Evolutionary conservation across 2,329 filamentous ascomycete genomes (phyloP).

Genomic region (Coniochaeta hoffmannii): DNA sequence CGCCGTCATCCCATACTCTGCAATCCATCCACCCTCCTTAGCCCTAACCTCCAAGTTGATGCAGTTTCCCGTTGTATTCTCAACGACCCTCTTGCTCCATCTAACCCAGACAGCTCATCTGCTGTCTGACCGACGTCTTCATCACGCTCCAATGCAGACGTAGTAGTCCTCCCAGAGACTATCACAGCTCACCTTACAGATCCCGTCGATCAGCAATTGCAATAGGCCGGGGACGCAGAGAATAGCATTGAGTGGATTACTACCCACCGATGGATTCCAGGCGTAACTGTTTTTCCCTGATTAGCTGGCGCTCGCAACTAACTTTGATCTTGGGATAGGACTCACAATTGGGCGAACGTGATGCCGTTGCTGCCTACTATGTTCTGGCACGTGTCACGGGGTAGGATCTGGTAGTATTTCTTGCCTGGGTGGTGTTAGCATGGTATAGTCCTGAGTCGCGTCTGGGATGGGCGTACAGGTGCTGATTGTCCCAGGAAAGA

Average conservation of each 20-base stretch:
- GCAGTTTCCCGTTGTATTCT: no score
- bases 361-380: slow-evolving; percentile 11
- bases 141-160: slow-evolving; percentile 9
- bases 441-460: neutral
- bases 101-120: no score
- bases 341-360: slow-evolving; percentile 13
- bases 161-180: slow-evolving; percentile 15
- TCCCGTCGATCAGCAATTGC: slow-evolving; percentile 12
- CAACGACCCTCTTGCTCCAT: no score
- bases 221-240: slow-evolving; percentile 8
- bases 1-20: no score
- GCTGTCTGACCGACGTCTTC: neutral
- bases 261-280: slow-evolving; percentile 16
- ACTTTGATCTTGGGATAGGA: neutral
- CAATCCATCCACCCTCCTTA: no score
- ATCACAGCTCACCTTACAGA: slow-evolving; percentile 17
- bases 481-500: slow-evolving; percentile 11
- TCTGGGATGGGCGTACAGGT: slow-evolving; percentile 9
- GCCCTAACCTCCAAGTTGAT: no score
- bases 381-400: slow-evolving; percentile 12
- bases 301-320: neutral
- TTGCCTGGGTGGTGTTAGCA: slow-evolving; percentile 7
- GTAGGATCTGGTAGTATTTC: slow-evolving; percentile 9
- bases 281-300: slow-evolving; percentile 9
- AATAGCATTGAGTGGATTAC: slow-evolving; percentile 2